A percentile compares a stretch with the other conserved stretches of the same genome.
phyloP scores from a whole-genome alignment of 1,284 basidiomycete genomes.

The Microbotryum silenes-acaulis region DNA sequence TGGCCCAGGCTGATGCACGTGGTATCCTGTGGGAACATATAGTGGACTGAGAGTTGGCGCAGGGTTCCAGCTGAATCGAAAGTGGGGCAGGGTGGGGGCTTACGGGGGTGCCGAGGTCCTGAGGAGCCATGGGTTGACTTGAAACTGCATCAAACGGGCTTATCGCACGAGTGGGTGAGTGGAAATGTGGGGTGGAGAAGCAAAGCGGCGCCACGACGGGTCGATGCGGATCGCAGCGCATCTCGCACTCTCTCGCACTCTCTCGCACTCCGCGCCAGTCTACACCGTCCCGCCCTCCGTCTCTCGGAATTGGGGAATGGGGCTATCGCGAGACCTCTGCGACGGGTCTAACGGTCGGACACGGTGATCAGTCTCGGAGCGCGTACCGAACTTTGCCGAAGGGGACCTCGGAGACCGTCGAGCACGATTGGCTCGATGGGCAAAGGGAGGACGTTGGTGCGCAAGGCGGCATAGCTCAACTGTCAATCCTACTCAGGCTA shows the following conservation, averaged over 20 bases:
- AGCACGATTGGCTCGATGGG: conserved; percentile 18
- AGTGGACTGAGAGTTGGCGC: not conserved
- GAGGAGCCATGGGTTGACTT: conserved; percentile 2
- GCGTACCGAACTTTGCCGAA: conserved; percentile 22
- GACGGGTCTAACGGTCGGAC: conserved; percentile 20
- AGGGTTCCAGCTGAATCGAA: not conserved
- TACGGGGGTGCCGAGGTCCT: conserved; percentile 16
- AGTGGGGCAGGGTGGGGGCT: not conserved
- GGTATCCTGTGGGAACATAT: conserved; percentile 52
- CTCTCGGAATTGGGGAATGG: not conserved
- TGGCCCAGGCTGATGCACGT: conserved; percentile 59
- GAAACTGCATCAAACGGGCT: not conserved
- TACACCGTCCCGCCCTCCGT: too few relatives aligned
- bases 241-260: too few relatives aligned
- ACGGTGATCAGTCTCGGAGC: conserved; percentile 4
- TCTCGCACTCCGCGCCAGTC: too few relatives aligned
- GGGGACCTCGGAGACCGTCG: conserved; percentile 9
- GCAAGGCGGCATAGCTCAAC: conserved; percentile 23
- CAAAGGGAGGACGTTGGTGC: conserved; percentile 20
- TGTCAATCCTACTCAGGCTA: conserved; percentile 9
- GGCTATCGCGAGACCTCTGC: conserved; percentile 23
- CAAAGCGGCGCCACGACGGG: too few relatives aligned
- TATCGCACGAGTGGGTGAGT: too few relatives aligned
- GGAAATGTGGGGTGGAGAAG: too few relatives aligned
- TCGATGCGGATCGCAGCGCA: too few relatives aligned